Evolutionary conservation across 441 rosid genomes (phyloP).

Genomic region (Bocquillonia castaneifolia): DNA sequence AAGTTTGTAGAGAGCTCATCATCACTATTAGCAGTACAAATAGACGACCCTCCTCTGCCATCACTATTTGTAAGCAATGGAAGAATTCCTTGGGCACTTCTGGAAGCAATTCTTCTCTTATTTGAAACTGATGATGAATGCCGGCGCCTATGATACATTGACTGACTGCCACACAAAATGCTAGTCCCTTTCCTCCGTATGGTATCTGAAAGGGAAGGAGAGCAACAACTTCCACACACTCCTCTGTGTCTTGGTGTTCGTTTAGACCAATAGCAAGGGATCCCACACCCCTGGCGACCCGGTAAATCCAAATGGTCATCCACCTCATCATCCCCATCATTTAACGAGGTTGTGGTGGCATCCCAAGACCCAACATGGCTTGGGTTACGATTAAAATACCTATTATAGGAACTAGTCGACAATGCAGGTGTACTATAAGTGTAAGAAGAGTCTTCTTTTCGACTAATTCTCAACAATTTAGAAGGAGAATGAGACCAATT

Average conservation of each 20-base stretch:
- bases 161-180: constrained; percentile 70
- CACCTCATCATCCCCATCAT: constrained; percentile 67
- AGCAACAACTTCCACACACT: constrained; percentile 68
- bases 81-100: constrained; percentile 71
- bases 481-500: constrained; percentile 62
- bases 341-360: constrained; percentile 67
- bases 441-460: constrained; percentile 73
- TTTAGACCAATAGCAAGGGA: constrained; percentile 92
- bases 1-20: constrained; percentile 87
- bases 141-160: constrained; percentile 50
- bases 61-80: constrained; percentile 68
- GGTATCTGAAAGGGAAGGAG: constrained; percentile 92
- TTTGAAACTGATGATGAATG: constrained; percentile 44
- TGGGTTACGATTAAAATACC: constrained; percentile 51
- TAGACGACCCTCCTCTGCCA: constrained; percentile 74
- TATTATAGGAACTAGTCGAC: constrained; percentile 70
- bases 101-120: constrained; percentile 49
- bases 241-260: constrained; percentile 73
- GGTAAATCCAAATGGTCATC: constrained; percentile 79
- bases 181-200: constrained; percentile 85
- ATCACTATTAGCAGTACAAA: constrained; percentile 71
- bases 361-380: constrained; percentile 89
- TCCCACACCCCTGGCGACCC: constrained; percentile 86
- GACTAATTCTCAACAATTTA: constrained; percentile 42
- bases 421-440: constrained; percentile 81